These are phyloP conservation scores for Collybia sp. DNA, from an alignment of 768 basidiomycete genomes.

Conservation along the genomic window DNA sequence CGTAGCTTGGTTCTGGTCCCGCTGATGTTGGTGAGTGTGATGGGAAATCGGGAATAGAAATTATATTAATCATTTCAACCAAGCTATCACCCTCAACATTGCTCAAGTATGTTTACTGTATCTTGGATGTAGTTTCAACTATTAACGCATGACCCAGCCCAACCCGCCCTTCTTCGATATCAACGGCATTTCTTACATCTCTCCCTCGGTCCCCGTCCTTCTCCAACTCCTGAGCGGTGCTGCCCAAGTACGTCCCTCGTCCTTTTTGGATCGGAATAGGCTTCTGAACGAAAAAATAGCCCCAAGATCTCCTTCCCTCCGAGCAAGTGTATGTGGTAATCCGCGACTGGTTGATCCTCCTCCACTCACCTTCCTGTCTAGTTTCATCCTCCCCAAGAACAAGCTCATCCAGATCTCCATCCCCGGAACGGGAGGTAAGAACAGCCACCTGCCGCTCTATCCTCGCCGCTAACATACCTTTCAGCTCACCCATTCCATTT, in stretches of 20 bases:
- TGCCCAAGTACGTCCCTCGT: constrained; percentile 4
- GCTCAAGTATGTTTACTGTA: constrained; percentile 8
- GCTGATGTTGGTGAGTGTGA: constrained; percentile 11
- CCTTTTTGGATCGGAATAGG: too few species aligned
- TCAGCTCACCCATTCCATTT: constrained; percentile 25
- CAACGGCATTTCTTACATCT: too few species aligned
- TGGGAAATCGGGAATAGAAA: not conserved
- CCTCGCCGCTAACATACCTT: not conserved
- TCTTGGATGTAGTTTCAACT: too few species aligned
- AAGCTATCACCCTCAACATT: constrained; percentile 15
- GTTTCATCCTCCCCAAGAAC: constrained; percentile 12
- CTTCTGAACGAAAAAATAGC: constrained; percentile 7
- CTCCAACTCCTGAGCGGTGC: constrained; percentile 51
- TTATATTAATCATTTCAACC: not conserved
- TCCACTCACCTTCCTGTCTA: not conserved
- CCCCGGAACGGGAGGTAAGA: constrained; percentile 30
- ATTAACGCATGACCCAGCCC: constrained; percentile 10
- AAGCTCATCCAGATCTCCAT: constrained; percentile 15
- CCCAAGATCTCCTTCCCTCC: constrained; percentile 43
- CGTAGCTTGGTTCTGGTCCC: constrained; percentile 13
- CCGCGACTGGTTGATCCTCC: not conserved
- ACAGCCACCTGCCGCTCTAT: not conserved
- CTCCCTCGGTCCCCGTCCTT: too few species aligned
- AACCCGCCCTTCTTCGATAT: constrained; percentile 26
- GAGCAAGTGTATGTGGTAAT: constrained; percentile 16